A percentile compares a stretch with the other conserved stretches of the same genome.
These are phyloP conservation scores for Kalanchoe fedtschenkoi DNA, from an alignment of 164 flowering plant genomes.

Conservation along the genomic window DNA sequence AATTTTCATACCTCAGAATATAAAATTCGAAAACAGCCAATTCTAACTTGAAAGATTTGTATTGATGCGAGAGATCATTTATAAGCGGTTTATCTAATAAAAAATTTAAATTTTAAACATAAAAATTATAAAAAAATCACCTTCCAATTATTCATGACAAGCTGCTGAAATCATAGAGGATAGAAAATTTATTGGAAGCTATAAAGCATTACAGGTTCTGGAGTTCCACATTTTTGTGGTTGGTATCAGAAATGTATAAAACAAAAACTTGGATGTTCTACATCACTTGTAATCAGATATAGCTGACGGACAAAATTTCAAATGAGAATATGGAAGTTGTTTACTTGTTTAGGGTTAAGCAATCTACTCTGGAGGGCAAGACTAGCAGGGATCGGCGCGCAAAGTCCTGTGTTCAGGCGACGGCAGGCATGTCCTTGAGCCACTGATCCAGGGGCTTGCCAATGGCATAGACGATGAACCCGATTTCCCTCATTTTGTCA, in stretches of 20 bases:
- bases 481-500: constrained; percentile 44
- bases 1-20: too few species aligned
- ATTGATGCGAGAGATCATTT: neutral
- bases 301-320: neutral
- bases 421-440: constrained; percentile 28
- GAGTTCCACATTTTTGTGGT: neutral
- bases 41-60: too few species aligned
- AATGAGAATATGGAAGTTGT: neutral
- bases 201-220: neutral
- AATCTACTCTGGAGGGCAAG: neutral
- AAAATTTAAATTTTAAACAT: too few species aligned
- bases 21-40: too few species aligned
- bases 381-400: neutral
- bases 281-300: neutral
- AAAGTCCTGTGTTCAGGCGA: neutral
- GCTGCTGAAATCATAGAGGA: neutral
- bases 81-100: neutral
- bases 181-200: neutral
- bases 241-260: too few species aligned
- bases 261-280: neutral
- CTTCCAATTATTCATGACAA: too few species aligned
- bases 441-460: constrained; percentile 60
- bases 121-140: too few species aligned
- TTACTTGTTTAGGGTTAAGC: neutral
- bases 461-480: constrained; percentile 55